Base-by-base conservation (phyloP, 306 rosid species). In the Quercus cerris region DNA sequence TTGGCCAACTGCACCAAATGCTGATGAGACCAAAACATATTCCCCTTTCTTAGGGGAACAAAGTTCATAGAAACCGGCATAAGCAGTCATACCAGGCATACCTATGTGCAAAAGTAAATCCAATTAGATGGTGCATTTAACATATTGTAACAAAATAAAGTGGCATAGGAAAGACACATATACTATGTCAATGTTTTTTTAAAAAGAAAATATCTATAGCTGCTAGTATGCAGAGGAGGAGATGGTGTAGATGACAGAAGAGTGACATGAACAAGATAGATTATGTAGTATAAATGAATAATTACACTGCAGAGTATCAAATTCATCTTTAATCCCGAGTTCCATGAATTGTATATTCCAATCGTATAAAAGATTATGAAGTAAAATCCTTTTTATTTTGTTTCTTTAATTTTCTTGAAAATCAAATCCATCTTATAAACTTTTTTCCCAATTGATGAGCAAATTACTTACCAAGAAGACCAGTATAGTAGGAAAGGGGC, bases 21-120 rank as follows among this genome's bases (percentile, higher is more conserved):
- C 84, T 62, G 92, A 81, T 33, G 94, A 90, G n/a, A 90, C 33
- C 11, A 90, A 88, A 0, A 88, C 92, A 72, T 66, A 25, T 8
- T 88, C 90, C 58, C 88, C 94, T 78, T 85, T 85, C 75, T 81
- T 86, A 3, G 90, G 88, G 6, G 59, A 77, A n/a, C 88, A 88
- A 22, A 90, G 80, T 33, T 82, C 88, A 74, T 75, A 86, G 76
- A 86, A 82, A 19, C 84, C 87, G 3, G 80, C 87, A 82, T 88
- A 86, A 54, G 90, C 87, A 46, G 89, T 85, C 89, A 83, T 70
- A 23, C 94, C 91, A 14, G 94, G 87, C 92, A 88, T 86, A 76
- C 89, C 73, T 72, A 9, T 72, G 64, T 52, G 13, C 13, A 70
- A 52, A 31, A 69, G 46, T 12, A 77, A 12, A 55, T 6, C 8